Conservation (phyloP, 2,329 filamentous ascomycete species). For the Exophiala bonariae region DNA sequence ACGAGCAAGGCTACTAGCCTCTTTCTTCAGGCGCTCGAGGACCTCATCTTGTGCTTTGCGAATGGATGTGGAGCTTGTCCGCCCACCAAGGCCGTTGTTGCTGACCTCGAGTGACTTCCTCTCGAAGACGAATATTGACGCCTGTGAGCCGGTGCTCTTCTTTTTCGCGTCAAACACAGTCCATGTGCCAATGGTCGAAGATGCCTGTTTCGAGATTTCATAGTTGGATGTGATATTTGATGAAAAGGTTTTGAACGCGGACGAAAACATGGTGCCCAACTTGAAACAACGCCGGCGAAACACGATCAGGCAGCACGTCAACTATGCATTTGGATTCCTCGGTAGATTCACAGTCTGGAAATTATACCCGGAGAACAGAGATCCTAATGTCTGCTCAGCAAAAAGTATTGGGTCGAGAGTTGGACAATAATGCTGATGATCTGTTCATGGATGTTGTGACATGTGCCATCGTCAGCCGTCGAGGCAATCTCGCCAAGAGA, state of each 20-base stretch:
- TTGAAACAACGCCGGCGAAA: not conserved
- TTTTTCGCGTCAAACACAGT: conserved; percentile 97
- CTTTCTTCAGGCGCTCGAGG: conserved; percentile 84
- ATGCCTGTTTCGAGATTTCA: conserved; percentile 71
- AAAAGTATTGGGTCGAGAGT: too few relatives aligned
- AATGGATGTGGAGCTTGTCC: conserved; percentile 64
- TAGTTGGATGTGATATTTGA: conserved; percentile 95
- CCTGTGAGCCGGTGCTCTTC: conserved; percentile 85
- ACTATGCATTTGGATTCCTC: too few relatives aligned
- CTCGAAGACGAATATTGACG: conserved; percentile 93
- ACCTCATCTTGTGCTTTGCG: conserved; percentile 87
- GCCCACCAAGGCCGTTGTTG: conserved; percentile 60
- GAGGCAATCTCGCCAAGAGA: too few relatives aligned
- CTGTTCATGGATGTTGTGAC: too few relatives aligned
- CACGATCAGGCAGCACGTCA: too few relatives aligned
- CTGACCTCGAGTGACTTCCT: conserved; percentile 74
- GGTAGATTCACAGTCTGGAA: too few relatives aligned
- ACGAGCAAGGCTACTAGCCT: conserved; percentile 83
- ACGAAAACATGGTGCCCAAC: conserved; percentile 84
- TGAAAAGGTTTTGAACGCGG: conserved; percentile 87
- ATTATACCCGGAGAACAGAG: too few relatives aligned
- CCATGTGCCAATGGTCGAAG: conserved; percentile 87
- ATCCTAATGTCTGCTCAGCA: too few relatives aligned
- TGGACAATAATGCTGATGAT: too few relatives aligned
- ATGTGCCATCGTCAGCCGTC: too few relatives aligned